These are phyloP conservation scores for Rhododendron ovatum DNA, from an alignment of 148 eudicot genomes.

Conservation along the genomic window DNA sequence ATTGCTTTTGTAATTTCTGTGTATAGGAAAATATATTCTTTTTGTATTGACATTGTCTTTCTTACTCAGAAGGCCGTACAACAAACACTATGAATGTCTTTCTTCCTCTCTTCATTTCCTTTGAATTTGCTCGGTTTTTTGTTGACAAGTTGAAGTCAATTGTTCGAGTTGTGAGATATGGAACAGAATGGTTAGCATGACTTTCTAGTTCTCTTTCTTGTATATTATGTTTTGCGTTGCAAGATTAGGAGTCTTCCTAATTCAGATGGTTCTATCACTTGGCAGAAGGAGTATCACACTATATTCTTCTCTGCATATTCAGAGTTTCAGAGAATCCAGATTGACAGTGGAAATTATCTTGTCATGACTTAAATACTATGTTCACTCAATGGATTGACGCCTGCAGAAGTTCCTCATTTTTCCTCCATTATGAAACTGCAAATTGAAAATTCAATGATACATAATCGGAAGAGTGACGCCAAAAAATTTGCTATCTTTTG, in stretches of 20 bases:
- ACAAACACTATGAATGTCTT: background rate
- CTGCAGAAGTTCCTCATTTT: too few relatives aligned
- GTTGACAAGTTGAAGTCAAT: background rate
- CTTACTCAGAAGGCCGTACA: conserved; percentile 5
- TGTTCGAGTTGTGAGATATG: background rate
- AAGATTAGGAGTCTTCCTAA: background rate
- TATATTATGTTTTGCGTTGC: background rate
- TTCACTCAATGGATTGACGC: too few relatives aligned
- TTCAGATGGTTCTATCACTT: too few relatives aligned
- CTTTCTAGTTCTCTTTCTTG: background rate
- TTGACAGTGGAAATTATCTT: too few relatives aligned
- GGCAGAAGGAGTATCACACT: too few relatives aligned
- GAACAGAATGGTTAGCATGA: background rate
- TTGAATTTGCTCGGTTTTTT: background rate
- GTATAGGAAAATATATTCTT: conserved; percentile 15
- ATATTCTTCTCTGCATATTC: too few relatives aligned
- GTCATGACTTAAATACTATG: too few relatives aligned
- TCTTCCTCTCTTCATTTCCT: background rate
- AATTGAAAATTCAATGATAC: too few relatives aligned
- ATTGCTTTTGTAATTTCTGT: conserved; percentile 11
- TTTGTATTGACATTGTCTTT: background rate
- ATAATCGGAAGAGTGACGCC: too few relatives aligned
- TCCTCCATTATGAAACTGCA: too few relatives aligned
- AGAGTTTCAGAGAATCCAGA: too few relatives aligned
- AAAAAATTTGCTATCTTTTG: too few relatives aligned